Evolutionary conservation across 345 rosid genomes (phyloP), one percentile per base, ranked within the genome.

Genomic region (Gossypium arboreum): DNA sequence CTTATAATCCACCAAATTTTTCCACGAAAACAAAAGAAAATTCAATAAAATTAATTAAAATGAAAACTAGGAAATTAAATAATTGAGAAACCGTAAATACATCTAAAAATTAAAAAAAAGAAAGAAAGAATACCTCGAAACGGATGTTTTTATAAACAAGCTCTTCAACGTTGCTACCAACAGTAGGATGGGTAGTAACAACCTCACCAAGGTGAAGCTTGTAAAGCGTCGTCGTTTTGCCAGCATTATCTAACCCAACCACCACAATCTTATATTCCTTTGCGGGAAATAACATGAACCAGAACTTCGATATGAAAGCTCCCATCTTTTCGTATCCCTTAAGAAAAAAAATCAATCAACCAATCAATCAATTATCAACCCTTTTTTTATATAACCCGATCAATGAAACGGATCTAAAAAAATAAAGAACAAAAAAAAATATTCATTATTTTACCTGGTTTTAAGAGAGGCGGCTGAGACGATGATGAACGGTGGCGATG

Each of bases 111-210:
- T 12, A 11, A 4, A 0, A 13, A 20, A 11, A 41, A 39, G 1
- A 7, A 22, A 0, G 18, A 29, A 3, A 2, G 0, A 39, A 16
- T 57, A 95, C 98, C 97, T 95, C 98, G 10, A 95, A 95, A 54
- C 97, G 92, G 51, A 95, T 95, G 55, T 95, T 95, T 85, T 93
- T 93, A 84, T 95, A 95, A 52, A 93, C 97, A 52, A 95, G 93
- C 86, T 95, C 99, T 73, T 95, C 99, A 12, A 95, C 99, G 55
- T 95, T 95, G 78, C 99, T 95, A 0, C 98, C 99, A n/a, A 95
- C 97, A 0, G 99, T 95, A 56, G 99, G 97, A 80, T 95, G 98
- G 61, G 99, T 95, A 17, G 98, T 89, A 13, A 95, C 99, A 15
- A 95, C 99, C 81, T 95, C 99, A 7, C 99, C 99, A 18, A 95